Percentiles rank a stretch among this genome's conserved stretches.
These are phyloP conservation scores for Sporothrix curviconia DNA, from an alignment of 2,329 filamentous ascomycete species.

Conservation along the genomic window DNA sequence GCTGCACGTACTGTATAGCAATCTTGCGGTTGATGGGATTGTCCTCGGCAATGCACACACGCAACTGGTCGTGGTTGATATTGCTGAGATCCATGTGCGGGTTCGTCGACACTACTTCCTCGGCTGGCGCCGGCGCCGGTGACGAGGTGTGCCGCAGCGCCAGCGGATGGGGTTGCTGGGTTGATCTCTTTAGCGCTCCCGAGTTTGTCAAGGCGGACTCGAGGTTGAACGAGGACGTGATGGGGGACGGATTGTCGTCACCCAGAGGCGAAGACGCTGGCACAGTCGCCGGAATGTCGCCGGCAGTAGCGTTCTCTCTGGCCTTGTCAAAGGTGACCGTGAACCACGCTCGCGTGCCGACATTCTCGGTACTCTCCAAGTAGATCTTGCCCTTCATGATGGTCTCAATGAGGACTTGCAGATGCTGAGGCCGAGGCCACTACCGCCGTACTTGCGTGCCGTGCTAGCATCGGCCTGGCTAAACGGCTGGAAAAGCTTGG, in stretches of 20 bases:
- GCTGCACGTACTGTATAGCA: constrained; percentile 81
- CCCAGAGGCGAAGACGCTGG: constrained; percentile 10
- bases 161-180: constrained; percentile 10
- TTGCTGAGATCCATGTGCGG: constrained; percentile 61
- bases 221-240: constrained; percentile 27
- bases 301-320: not conserved
- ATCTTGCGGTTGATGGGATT: constrained; percentile 94
- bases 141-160: not conserved
- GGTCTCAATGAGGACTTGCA: constrained; percentile 92
- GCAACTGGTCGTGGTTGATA: constrained; percentile 69
- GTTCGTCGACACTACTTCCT: constrained; percentile 21
- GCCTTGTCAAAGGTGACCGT: constrained; percentile 82
- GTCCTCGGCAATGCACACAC: constrained; percentile 90
- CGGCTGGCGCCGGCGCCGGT: constrained; percentile 17
- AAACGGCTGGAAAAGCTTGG: constrained; percentile 86
- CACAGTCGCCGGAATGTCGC: constrained; percentile 7
- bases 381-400: constrained; percentile 84
- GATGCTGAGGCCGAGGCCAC: constrained; percentile 83
- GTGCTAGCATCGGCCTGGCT: constrained; percentile 89
- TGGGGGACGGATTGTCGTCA: not conserved
- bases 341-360: constrained; percentile 70
- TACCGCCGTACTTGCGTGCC: constrained; percentile 84
- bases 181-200: not conserved
- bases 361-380: constrained; percentile 67
- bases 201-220: constrained; percentile 2